Evolutionary conservation across 345 rosid species (phyloP), one percentile per base, ranked within the genome.

Genomic region (Erucastrum elatum): DNA sequence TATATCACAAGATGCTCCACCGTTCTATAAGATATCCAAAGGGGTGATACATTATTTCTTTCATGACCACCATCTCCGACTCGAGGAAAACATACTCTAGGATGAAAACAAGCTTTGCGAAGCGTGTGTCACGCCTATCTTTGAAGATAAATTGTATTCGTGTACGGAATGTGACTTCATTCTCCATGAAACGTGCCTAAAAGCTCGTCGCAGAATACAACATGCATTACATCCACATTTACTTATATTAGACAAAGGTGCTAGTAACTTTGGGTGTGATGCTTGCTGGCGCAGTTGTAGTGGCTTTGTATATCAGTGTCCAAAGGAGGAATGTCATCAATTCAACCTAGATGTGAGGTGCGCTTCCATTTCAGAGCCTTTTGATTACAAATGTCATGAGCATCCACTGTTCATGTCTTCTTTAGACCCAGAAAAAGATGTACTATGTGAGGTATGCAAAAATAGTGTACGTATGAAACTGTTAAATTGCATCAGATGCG

Each of bases 11-110:
- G 46, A 74, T 33, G 27, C 0, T 7, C 10, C 0, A 15, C 64
- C 70, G 0, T 63, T 63, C 13, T 10, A 21, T 0, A 11, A 10
- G 0, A 63, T 63, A 41, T 63, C 12, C 6, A 8, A 73, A 11
- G 77, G 60, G 12, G 4, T 41, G 11, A 39, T 73, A 62, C 49
- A 4, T 29, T 39, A 73, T 63, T 73, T 73, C 33, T 21, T 63
- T 6, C 77, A 73, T 31, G 31, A 63, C 13, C 77, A 64, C 64
- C 34, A 17, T 25, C 77, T 64, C 9, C 25, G 0, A 2, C 62
- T 74, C 0, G 4, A 65, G 0, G 49, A 8, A 21, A 21, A 2
- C 25, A 53, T 26, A 53, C 2, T 35, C n/a, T 55, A 56, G 11
- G 68, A 73, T 0, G 69, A 62, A 30, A 73, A 30, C 5, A 30